Conservation (phyloP, 1,284 basidiomycete species). For the Paramarasmius palmivorus region DNA sequence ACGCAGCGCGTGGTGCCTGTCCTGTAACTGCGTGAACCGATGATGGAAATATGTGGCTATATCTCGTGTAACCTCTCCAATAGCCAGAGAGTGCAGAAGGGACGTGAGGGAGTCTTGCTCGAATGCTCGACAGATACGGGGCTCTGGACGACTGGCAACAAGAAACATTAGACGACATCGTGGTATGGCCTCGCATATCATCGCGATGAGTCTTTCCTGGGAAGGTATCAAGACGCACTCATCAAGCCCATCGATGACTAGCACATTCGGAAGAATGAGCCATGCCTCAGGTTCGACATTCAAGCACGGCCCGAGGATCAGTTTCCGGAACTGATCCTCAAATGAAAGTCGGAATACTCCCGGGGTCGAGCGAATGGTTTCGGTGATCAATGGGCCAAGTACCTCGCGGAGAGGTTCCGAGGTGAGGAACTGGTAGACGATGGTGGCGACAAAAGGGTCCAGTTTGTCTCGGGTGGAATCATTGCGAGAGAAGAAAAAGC, state of each 20-base stretch:
- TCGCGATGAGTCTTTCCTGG: neutral
- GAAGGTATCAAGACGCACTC: neutral
- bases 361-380: neutral
- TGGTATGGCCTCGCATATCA: neutral
- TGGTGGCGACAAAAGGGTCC: neutral
- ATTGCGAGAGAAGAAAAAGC: conserved; percentile 1
- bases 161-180: neutral
- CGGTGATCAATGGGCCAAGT: neutral
- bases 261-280: neutral
- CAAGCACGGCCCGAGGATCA: neutral
- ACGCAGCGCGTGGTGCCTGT: neutral
- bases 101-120: neutral
- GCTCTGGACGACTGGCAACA: neutral
- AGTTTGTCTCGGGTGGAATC: neutral
- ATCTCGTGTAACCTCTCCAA: neutral
- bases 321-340: neutral
- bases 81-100: neutral
- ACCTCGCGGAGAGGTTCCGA: neutral
- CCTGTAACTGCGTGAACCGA: neutral
- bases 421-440: neutral
- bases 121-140: neutral
- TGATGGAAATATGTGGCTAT: neutral
- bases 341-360: neutral
- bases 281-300: neutral
- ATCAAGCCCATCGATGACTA: conserved; percentile 4